Base-by-base conservation (phyloP, 2,329 filamentous ascomycete species). In the Pseudogymnoascus sp. region DNA sequence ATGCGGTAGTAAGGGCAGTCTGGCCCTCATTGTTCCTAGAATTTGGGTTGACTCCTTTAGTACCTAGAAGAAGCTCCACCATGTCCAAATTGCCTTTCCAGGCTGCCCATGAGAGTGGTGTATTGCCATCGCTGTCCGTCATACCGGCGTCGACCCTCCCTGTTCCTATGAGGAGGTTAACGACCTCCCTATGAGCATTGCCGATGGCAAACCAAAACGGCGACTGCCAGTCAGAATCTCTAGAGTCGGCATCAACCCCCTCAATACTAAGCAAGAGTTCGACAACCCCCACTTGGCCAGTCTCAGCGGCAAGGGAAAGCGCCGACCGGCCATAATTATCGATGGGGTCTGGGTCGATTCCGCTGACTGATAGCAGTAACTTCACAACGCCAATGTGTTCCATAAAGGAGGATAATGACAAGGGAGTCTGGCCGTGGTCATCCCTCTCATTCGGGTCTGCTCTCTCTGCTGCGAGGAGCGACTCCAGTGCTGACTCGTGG, bases 321-420 rank as follows among this genome's bases (percentile, higher is more conserved):
- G 38, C 38, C 17, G 38, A 42, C 11, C 38, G 38, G 17, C 38
- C 38, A 21, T 42, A 42, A 42, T 42, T 42, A 42, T 42, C 17
- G 17, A 19, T 42, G 38, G 38, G 38, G 17, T 42, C 17, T 0
- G 38, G 38, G 38, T 42, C 21, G 38, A 42, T 42, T 42, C 38
- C 38, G 17, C 17, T 42, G 38, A 42, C 17, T 4, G 38, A 21
- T 19, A 21, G 17, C 9, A 42, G 17, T 21, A 42, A 19, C 19
- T 23, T 44, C 19, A 44, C 42, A 7, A 23, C 42, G 11, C 19
- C 4, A 15, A 10, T 7, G 19, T 44, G 19, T 15, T 19, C 42
- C 19, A 23, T 44, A 7, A 21, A 7, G 2, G 67, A 62, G 23
- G 70, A 69, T 23, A 21, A 62, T 9, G 13, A 66, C 19, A 72